These are phyloP conservation scores for Candida pseudocylindracea DNA, from an alignment of 1,139 yeast species.

Conservation along the genomic window DNA sequence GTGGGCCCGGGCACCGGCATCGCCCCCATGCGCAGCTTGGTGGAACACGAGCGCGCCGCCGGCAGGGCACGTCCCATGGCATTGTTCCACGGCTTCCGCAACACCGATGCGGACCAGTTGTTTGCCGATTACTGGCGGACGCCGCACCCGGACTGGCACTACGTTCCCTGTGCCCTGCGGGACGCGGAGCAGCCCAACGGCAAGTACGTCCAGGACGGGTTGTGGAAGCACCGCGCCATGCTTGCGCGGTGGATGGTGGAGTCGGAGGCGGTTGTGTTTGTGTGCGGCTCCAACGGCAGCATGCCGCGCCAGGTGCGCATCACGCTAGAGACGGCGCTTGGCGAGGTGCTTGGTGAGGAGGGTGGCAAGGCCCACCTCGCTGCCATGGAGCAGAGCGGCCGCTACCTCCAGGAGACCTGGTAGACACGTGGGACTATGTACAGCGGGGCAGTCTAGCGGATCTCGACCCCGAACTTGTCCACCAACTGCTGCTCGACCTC, in stretches of 20 bases:
- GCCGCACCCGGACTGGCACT: conserved; percentile 6
- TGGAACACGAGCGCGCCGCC: conserved; percentile 11
- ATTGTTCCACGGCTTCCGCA: conserved; percentile 65
- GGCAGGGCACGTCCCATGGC: conserved; percentile 10
- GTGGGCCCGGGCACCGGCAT: conserved; percentile 86
- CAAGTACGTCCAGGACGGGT: conserved; percentile 54
- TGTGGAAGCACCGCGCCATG: conserved; percentile 23
- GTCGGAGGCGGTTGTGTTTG: conserved; percentile 36
- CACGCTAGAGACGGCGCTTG: conserved; percentile 42
- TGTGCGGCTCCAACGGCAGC: conserved; percentile 86
- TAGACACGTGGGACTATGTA: conserved; percentile 9
- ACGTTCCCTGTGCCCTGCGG: conserved; percentile 6
- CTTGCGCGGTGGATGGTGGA: conserved; percentile 30
- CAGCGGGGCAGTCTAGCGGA: conserved; percentile 13
- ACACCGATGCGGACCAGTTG: conserved; percentile 40
- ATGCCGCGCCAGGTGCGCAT: conserved; percentile 86
- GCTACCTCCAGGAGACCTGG: conserved; percentile 90
- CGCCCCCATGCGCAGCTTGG: conserved; percentile 64
- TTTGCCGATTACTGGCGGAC: conserved; percentile 32
- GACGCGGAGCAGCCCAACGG: conserved; percentile 11
- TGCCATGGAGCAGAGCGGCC: conserved; percentile 38
- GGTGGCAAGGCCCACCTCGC: conserved; percentile 28
- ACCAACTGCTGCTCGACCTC: conserved; percentile 34
- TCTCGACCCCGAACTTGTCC: conserved; percentile 29
- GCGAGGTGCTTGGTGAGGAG: conserved; percentile 13